A percentile compares a stretch with the other conserved stretches of the same genome.
phyloP scores from a whole-genome alignment of 768 basidiomycete genomes.

The Coprinellus aureogranulatus region DNA sequence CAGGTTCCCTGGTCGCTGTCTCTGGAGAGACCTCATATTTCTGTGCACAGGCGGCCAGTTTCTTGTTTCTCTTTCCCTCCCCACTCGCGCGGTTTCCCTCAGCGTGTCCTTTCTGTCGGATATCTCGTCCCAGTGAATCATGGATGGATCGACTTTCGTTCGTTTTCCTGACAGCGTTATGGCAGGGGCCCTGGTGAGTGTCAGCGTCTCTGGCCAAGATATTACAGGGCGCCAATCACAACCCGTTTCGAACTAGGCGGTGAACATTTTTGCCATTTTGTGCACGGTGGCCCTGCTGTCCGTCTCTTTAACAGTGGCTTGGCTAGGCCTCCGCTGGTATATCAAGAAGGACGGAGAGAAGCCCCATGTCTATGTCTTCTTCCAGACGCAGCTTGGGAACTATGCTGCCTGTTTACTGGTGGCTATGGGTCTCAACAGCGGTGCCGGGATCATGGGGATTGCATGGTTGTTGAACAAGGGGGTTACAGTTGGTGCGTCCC shows the following conservation, averaged over 20 bases:
- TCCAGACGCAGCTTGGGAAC: slow-evolving; percentile 68
- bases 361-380: slow-evolving; percentile 56
- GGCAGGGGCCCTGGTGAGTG: slow-evolving; percentile 39
- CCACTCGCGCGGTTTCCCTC: slow-evolving; percentile 3
- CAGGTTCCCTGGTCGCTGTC: slow-evolving; percentile 30
- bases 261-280: slow-evolving; percentile 52
- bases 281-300: slow-evolving; percentile 53
- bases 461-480: slow-evolving; percentile 45
- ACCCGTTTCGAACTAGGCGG: slow-evolving; percentile 36
- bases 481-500: slow-evolving; percentile 46
- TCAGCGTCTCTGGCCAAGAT: neutral
- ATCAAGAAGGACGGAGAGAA: slow-evolving; percentile 22
- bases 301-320: slow-evolving; percentile 47
- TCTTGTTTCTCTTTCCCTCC: slow-evolving; percentile 12
- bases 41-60: slow-evolving; percentile 42
- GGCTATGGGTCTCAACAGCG: slow-evolving; percentile 52
- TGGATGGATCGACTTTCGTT: slow-evolving; percentile 19
- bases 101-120: slow-evolving; percentile 2
- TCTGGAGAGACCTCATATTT: slow-evolving; percentile 23
- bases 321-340: slow-evolving; percentile 39
- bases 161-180: slow-evolving; percentile 30
- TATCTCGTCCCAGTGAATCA: slow-evolving; percentile 11
- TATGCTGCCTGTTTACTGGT: slow-evolving; percentile 65
- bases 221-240: neutral
- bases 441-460: slow-evolving; percentile 54